phyloP scores from a whole-genome alignment of 495 filamentous ascomycete genomes.

The Friedmanniomyces simplex region DNA sequence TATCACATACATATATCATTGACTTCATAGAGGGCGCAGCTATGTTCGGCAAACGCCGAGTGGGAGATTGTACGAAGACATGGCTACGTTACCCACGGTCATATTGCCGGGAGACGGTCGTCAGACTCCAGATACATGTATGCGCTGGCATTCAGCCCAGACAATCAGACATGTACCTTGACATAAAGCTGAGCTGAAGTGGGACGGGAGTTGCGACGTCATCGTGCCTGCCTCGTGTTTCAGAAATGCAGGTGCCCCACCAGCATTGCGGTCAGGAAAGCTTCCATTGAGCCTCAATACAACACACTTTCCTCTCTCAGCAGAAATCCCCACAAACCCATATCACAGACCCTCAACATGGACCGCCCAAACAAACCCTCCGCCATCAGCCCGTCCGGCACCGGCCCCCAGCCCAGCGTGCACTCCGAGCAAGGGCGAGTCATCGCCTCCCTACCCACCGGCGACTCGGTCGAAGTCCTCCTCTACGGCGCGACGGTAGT shows the following conservation, averaged over 20 bases:
- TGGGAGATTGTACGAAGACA: no score
- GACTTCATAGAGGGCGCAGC: no score
- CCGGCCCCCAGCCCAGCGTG: slow-evolving; percentile 57
- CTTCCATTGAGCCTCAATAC: slow-evolving; percentile 29
- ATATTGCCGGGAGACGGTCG: no score
- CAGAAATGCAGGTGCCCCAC: neutral
- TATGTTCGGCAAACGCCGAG: no score
- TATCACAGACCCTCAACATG: slow-evolving; percentile 32
- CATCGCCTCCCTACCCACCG: slow-evolving; percentile 64
- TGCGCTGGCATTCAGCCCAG: no score
- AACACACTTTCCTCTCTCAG: slow-evolving; percentile 25
- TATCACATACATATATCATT: neutral
- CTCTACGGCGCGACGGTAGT: slow-evolving; percentile 87
- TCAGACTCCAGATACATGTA: no score
- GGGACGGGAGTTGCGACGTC: slow-evolving; percentile 50
- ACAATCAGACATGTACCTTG: no score
- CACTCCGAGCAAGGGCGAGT: slow-evolving; percentile 54
- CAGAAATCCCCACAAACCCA: slow-evolving; percentile 41
- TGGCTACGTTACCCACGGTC: no score
- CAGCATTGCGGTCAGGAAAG: neutral
- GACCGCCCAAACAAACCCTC: slow-evolving; percentile 75
- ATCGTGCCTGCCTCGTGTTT: slow-evolving; percentile 12
- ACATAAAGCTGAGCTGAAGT: no score
- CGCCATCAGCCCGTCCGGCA: slow-evolving; percentile 56
- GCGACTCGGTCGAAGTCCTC: slow-evolving; percentile 75